Base-by-base conservation (phyloP, 179 eudicot species). In the Beta macrorhiza region DNA sequence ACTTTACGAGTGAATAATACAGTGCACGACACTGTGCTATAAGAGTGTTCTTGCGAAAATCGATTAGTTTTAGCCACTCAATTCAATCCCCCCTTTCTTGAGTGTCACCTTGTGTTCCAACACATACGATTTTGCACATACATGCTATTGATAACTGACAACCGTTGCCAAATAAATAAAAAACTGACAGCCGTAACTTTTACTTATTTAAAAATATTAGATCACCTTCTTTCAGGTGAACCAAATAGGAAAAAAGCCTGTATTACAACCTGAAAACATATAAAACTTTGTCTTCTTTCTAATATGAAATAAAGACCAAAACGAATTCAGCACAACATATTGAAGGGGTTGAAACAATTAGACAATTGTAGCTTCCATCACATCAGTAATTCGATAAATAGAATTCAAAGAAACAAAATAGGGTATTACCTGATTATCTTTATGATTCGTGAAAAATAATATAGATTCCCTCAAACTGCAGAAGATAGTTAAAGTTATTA, bases 401-500 rank as follows among this genome's bases (percentile, higher is more conserved):
- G 17, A 61, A 13, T 61, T 14, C 32, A 72, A 55, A 67, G 49
- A 57, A 78, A 52, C 70, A 25, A 25, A 25, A 25, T 25, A 25
- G 25, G 25, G 10, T 25, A 15, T 42, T 90, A 96, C 99, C 98
- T 92, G 91, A 73, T 83, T 92, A 94, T 96, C 98, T 10, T 80
- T 85, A 80, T 96, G 99, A 58, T 92, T 94, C 25, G 99, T 89
- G 78, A 96, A 84, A 45, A 80, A 70, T 87, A 96, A 86, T 69
- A 96, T 90, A 32, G 99, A 96, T 57, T 90, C 95, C 89, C 89
- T 89, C 84, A 94, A 94, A 83, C 99, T 94, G 99, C 94, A 92
- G 64, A 71, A 53, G 80, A 81, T 29, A 44, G 52, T 68, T 56
- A 20, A 53, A 73, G 20, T 20, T 69, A 68, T 68, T 45, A 81